A percentile compares a stretch with the other conserved stretches of the same genome.
phyloP scores from a whole-genome alignment of 768 basidiomycete genomes.

The Tricholoma furcatifolium region DNA sequence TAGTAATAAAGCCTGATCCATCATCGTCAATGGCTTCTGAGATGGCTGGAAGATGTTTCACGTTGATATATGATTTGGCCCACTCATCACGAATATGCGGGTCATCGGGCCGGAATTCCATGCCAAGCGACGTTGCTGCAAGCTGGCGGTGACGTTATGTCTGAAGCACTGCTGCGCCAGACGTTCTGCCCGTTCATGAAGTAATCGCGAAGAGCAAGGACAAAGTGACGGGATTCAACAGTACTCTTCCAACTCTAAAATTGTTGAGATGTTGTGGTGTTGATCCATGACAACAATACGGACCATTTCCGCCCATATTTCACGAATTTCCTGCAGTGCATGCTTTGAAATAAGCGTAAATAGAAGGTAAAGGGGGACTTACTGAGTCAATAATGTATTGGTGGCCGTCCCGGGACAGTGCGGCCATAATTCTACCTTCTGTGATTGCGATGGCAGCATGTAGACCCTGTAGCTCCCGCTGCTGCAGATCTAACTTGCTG shows the following conservation, averaged over 20 bases:
- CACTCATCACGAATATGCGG: neutral
- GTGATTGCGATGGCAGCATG: neutral
- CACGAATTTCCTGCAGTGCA: too few relatives aligned
- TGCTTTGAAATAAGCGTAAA: neutral
- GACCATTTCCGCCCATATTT: too few relatives aligned
- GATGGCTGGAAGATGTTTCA: neutral
- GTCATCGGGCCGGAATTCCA: too few relatives aligned
- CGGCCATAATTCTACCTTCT: neutral
- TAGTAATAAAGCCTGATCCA: constrained; percentile 1
- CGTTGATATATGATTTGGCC: neutral
- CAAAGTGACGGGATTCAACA: neutral
- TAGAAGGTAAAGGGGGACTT: neutral
- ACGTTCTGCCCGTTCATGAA: neutral
- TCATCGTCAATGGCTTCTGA: constrained; percentile 7
- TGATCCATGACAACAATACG: too few relatives aligned
- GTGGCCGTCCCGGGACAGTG: neutral
- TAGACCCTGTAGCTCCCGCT: neutral
- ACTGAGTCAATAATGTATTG: neutral
- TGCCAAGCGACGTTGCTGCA: neutral
- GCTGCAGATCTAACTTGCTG: neutral
- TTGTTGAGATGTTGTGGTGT: too few relatives aligned
- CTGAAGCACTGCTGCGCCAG: neutral
- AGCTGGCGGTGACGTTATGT: neutral
- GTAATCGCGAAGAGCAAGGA: constrained; percentile 1
- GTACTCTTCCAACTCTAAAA: neutral